These are phyloP conservation scores for Trichopus zeylanicus DNA, from an alignment of 116 monocot genomes.

Conservation along the genomic window DNA sequence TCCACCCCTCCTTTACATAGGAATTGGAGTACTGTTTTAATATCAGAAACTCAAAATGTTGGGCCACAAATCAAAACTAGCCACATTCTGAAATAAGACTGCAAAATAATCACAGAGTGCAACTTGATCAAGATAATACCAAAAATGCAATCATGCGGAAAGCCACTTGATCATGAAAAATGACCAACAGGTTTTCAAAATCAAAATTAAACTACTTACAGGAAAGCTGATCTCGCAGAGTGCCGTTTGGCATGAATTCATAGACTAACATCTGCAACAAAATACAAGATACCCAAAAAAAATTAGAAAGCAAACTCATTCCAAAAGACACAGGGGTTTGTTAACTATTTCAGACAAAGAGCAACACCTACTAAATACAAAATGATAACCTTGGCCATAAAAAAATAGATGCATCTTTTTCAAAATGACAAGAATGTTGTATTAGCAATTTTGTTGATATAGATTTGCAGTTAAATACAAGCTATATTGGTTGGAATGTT, in stretches of 20 bases:
- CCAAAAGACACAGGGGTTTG: not conserved
- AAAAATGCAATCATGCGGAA: too few relatives aligned
- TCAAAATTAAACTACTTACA: slow-evolving; percentile 19
- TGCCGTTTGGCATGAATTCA: slow-evolving; percentile 77
- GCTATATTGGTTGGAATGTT: too few relatives aligned
- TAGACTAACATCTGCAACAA: slow-evolving; percentile 61
- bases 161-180: not conserved
- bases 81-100: too few relatives aligned
- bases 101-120: not conserved
- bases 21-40: too few relatives aligned
- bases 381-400: not conserved
- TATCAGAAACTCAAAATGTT: too few relatives aligned
- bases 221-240: slow-evolving; percentile 60
- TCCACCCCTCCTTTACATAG: too few relatives aligned
- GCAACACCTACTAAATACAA: not conserved
- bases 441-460: not conserved
- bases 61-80: too few relatives aligned
- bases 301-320: not conserved
- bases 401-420: not conserved
- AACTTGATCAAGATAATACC: not conserved
- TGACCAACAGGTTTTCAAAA: not conserved
- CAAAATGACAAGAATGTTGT: not conserved
- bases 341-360: not conserved
- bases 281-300: slow-evolving; percentile 6
- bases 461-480: too few relatives aligned